A percentile compares a stretch with the other conserved stretches of the same genome.
These are phyloP conservation scores for Panellus pusillus DNA, from an alignment of 768 basidiomycete genomes.

Conservation along the genomic window DNA sequence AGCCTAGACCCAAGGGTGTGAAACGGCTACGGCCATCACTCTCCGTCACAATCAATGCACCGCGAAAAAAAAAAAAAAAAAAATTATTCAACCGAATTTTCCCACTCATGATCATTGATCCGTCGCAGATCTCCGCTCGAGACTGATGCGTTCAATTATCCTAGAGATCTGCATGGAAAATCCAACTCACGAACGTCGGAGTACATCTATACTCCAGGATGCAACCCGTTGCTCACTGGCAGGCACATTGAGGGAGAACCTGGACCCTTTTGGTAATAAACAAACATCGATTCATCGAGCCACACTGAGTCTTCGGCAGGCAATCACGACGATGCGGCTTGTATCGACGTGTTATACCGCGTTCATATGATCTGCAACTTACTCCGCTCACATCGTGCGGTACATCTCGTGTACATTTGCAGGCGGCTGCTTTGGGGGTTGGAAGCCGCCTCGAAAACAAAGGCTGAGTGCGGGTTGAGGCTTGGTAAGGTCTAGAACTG, in stretches of 20 bases:
- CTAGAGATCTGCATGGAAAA: background rate
- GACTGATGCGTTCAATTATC: constrained; percentile 2
- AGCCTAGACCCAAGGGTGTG: too few species aligned
- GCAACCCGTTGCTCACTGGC: constrained; percentile 64
- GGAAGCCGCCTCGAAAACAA: constrained; percentile 56
- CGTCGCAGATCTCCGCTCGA: constrained; percentile 15
- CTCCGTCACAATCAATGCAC: too few species aligned
- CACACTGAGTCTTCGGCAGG: background rate
- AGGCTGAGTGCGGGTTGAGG: constrained; percentile 24
- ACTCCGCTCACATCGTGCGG: constrained; percentile 48
- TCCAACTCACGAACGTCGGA: background rate
- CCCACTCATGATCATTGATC: background rate
- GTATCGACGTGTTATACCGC: constrained; percentile 76
- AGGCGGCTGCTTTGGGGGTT: constrained; percentile 58
- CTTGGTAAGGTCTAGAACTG: too few species aligned
- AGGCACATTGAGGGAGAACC: constrained; percentile 40
- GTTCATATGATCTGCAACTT: constrained; percentile 74
- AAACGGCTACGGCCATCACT: too few species aligned
- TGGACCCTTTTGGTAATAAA: constrained; percentile 15
- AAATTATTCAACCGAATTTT: background rate
- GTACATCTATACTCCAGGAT: constrained; percentile 55
- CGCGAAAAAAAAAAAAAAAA: too few species aligned
- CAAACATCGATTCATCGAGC: background rate
- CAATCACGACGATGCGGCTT: constrained; percentile 78
- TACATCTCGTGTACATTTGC: constrained; percentile 50